Evolutionary conservation across 2,329 filamentous ascomycete genomes (phyloP).

Genomic region (Calonectria pseudoturangicola): DNA sequence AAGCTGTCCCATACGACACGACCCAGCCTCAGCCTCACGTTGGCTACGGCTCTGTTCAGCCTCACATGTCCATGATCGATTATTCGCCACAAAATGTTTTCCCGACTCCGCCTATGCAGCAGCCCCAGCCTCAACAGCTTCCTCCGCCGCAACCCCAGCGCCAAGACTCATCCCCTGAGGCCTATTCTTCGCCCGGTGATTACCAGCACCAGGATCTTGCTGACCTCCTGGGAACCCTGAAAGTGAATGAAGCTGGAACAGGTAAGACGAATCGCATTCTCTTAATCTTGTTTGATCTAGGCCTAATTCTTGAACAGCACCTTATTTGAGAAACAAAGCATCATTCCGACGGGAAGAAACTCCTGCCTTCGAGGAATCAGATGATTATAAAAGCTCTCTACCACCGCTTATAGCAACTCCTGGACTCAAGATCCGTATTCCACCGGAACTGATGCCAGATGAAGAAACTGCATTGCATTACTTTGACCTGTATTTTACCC

Average conservation of each 20-base stretch:
- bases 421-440: conserved; percentile 89
- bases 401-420: conserved; percentile 81
- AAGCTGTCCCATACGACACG: conserved; percentile 68
- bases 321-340: conserved; percentile 84
- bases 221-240: conserved; percentile 89
- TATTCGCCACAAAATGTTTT: conserved; percentile 72
- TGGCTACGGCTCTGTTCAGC: conserved; percentile 71
- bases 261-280: conserved; percentile 73
- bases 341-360: conserved; percentile 72
- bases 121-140: conserved; percentile 40
- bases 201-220: conserved; percentile 83
- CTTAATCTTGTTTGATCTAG: conserved; percentile 37
- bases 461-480: conserved; percentile 88
- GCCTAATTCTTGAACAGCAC: conserved; percentile 71
- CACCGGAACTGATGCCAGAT: conserved; percentile 92
- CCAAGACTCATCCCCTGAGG: conserved; percentile 65
- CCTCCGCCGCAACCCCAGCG: conserved; percentile 32
- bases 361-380: conserved; percentile 80
- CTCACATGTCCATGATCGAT: conserved; percentile 70
- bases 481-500: conserved; percentile 91
- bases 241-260: conserved; percentile 90
- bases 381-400: conserved; percentile 82
- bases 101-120: conserved; percentile 69
- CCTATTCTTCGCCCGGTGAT: conserved; percentile 74
- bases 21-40: conserved; percentile 67